phyloP scores from a whole-genome alignment of 352 stramenopile genomes.

The Phytopythium sindhum region DNA sequence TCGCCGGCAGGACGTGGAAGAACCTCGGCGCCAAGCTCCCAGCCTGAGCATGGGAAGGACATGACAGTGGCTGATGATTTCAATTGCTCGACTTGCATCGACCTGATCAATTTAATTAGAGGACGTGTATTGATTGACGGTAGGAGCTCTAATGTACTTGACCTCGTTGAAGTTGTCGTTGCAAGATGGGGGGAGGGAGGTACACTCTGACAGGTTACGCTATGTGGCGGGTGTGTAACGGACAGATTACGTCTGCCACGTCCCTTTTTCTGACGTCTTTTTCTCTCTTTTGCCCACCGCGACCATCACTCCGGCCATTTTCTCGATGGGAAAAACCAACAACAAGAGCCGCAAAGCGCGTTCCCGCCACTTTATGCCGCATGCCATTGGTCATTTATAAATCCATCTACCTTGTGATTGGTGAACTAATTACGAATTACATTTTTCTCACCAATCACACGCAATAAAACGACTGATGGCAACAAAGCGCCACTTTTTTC shows the following conservation, averaged over 20 bases:
- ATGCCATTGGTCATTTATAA: neutral
- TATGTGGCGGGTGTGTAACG: neutral
- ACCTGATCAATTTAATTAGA: no score
- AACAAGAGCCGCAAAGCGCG: neutral
- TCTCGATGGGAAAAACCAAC: no score
- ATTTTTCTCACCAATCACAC: neutral
- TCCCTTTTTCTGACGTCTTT: neutral
- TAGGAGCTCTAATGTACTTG: neutral
- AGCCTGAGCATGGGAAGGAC: neutral
- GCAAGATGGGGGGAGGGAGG: neutral
- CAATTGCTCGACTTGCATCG: neutral
- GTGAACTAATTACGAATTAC: neutral
- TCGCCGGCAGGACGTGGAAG: conserved; percentile 18
- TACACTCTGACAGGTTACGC: neutral
- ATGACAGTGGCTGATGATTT: neutral
- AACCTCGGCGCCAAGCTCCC: conserved; percentile 11
- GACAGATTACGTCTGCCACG: neutral
- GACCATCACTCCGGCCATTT: no score
- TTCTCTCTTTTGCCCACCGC: neutral
- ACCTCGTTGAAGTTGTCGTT: neutral
- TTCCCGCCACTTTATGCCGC: neutral
- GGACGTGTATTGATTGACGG: no score
- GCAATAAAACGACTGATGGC: neutral
- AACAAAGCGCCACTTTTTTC: conserved; percentile 1
- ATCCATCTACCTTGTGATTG: neutral